Percentiles rank a stretch among this genome's conserved stretches.
phyloP scores from a whole-genome alignment of 2,329 filamentous ascomycete species.

The Cladophialophora yegresii region DNA sequence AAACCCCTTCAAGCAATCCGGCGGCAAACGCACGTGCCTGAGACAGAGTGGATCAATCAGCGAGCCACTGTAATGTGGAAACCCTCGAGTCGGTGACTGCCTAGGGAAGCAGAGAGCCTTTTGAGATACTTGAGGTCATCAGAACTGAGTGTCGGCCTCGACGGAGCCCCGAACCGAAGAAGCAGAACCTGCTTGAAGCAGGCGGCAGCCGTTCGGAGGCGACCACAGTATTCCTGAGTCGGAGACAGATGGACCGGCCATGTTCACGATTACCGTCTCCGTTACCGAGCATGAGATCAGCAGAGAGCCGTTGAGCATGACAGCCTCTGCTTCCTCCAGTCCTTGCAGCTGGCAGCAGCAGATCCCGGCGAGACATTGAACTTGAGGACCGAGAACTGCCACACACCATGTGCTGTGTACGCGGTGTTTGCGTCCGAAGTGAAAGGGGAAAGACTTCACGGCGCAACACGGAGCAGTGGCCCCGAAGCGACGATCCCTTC shows the following conservation, averaged over 20 bases:
- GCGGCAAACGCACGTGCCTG: constrained; percentile 9
- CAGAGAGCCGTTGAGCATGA: neutral
- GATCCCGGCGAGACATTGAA: neutral
- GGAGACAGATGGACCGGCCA: neutral
- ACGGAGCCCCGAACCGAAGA: no score
- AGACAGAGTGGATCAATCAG: constrained; percentile 14
- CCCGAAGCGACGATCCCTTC: no score
- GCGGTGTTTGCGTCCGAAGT: no score
- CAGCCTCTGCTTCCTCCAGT: neutral
- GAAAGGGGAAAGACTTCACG: no score
- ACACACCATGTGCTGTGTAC: no score
- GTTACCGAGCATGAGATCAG: neutral
- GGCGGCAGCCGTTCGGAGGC: neutral
- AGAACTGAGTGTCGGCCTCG: neutral
- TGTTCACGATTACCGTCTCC: neutral
- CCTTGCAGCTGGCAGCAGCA: neutral
- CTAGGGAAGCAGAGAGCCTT: neutral
- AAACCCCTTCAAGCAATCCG: neutral
- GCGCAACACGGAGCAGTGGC: no score
- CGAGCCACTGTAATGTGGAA: constrained; percentile 11
- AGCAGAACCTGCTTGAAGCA: neutral
- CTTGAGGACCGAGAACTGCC: no score
- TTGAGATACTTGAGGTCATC: neutral
- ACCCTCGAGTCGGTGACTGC: neutral
- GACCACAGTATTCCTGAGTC: neutral